Percentiles rank a stretch among this genome's conserved stretches.
These are phyloP conservation scores for Amanita exitialis DNA, from an alignment of 768 basidiomycete species.

Conservation along the genomic window DNA sequence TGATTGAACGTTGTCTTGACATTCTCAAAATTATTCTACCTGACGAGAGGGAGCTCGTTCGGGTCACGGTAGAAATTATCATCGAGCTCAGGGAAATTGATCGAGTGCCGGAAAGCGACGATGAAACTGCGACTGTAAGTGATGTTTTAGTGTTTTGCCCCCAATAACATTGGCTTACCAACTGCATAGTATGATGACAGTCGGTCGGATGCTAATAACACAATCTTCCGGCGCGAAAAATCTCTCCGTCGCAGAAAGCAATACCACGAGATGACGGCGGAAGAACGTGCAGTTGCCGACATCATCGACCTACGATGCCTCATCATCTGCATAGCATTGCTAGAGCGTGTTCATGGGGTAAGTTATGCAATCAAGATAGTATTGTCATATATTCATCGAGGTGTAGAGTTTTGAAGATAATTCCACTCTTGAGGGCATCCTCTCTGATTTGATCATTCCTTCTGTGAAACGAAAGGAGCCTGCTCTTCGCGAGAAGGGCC, in stretches of 20 bases:
- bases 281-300: conserved; percentile 49
- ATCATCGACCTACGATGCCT: conserved; percentile 68
- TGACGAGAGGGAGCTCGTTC: conserved; percentile 77
- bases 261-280: conserved; percentile 36
- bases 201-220: conserved; percentile 18
- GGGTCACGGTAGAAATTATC: conserved; percentile 82
- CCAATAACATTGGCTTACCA: not conserved
- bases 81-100: conserved; percentile 54
- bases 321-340: conserved; percentile 67
- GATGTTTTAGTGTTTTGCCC: not conserved
- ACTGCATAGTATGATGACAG: conserved; percentile 14
- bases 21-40: conserved; percentile 76
- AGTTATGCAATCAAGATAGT: conserved; percentile 13
- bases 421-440: conserved; percentile 61
- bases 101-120: conserved; percentile 20
- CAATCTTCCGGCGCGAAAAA: conserved; percentile 10
- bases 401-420: conserved; percentile 57
- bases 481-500: conserved; percentile 47
- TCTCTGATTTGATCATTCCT: conserved; percentile 79
- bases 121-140: conserved; percentile 11
- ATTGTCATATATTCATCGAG: not conserved
- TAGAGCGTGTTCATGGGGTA: conserved; percentile 82
- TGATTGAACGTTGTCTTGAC: conserved; percentile 79
- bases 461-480: conserved; percentile 72
- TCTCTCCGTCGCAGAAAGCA: conserved; percentile 10